phyloP scores from a whole-genome alignment of 805 yeast species.

The Spathaspora girioi region DNA sequence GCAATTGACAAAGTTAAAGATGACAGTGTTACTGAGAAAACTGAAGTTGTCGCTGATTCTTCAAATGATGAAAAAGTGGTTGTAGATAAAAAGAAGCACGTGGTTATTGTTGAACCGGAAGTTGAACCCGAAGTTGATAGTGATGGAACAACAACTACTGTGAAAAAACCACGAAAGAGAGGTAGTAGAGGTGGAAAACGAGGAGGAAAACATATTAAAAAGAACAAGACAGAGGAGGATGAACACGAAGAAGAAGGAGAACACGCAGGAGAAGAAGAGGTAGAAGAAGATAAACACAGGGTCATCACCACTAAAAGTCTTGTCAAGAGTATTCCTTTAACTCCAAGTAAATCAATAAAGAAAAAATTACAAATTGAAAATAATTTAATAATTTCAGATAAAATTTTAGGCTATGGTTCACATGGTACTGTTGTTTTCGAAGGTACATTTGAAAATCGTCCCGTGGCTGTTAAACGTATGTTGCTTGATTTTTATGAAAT shows the following conservation, averaged over 20 bases:
- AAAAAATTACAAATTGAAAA: conserved; percentile 41
- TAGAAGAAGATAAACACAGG: conserved; percentile 11
- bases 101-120: conserved; percentile 17
- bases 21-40: not conserved
- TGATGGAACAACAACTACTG: conserved; percentile 10
- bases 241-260: conserved; percentile 1
- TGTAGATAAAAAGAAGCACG: conserved; percentile 11
- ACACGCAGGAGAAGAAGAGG: conserved; percentile 6
- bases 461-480: conserved; percentile 96
- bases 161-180: conserved; percentile 65
- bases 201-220: conserved; percentile 39
- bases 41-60: conserved; percentile 5
- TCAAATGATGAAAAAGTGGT: conserved; percentile 1
- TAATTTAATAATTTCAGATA: conserved; percentile 62
- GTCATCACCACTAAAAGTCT: conserved; percentile 26
- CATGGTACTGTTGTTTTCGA: conserved; percentile 94
- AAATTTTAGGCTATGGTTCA: conserved; percentile 89
- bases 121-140: conserved; percentile 10
- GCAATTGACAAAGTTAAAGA: conserved; percentile 1
- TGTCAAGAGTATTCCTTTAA: conserved; percentile 17
- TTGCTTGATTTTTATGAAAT: conserved; percentile 88
- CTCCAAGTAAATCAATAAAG: conserved; percentile 19
- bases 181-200: conserved; percentile 84
- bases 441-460: conserved; percentile 87
- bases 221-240: conserved; percentile 10